phyloP scores from a whole-genome alignment of 139 green algal genomes.

The Ettlia oleoabundans region DNA sequence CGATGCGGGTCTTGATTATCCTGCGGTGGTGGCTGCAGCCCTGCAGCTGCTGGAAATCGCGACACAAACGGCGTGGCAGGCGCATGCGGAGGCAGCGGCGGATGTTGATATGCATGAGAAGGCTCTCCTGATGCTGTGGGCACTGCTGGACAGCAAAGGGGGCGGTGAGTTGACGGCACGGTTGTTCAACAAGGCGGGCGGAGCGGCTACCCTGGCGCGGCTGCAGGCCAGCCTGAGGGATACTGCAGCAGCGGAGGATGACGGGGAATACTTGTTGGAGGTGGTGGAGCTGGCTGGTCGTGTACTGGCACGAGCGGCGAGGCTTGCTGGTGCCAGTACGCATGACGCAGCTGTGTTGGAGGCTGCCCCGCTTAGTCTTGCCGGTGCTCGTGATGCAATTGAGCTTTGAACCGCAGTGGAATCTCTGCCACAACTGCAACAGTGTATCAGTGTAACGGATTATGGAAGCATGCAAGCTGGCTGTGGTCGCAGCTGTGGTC shows the following conservation, averaged over 20 bases:
- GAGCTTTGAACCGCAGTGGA: too few relatives aligned
- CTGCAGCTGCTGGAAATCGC: conserved; percentile 33
- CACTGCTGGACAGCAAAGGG: conserved; percentile 8
- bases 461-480: too few relatives aligned
- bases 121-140: conserved; percentile 18
- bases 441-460: too few relatives aligned
- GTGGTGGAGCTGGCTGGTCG: neutral
- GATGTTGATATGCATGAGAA: neutral
- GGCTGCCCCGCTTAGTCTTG: too few relatives aligned
- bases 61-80: neutral
- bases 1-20: neutral
- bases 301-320: conserved; percentile 50
- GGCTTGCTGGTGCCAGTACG: neutral
- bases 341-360: too few relatives aligned
- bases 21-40: neutral
- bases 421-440: too few relatives aligned
- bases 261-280: neutral
- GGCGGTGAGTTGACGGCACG: neutral
- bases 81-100: too few relatives aligned
- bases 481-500: too few relatives aligned
- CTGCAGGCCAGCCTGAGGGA: neutral
- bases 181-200: neutral
- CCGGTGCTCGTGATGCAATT: too few relatives aligned
- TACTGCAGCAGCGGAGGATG: neutral
- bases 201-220: neutral